Percentiles rank a stretch among this genome's conserved stretches.
phyloP scores from a whole-genome alignment of 1,284 basidiomycete species.

The Trichosporon sp. region DNA sequence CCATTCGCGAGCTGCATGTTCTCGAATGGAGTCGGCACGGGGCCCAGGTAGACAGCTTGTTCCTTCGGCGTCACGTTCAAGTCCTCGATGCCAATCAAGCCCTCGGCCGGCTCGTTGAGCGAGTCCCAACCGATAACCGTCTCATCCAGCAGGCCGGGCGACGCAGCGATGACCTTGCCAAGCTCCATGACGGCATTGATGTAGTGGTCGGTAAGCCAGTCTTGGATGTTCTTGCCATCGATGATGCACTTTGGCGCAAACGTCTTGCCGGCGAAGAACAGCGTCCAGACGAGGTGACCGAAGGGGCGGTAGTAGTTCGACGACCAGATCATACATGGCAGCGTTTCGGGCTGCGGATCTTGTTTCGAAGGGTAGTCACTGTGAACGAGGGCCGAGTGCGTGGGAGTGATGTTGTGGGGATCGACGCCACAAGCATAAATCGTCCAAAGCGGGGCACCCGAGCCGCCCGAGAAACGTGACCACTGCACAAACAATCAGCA shows the following conservation, averaged over 20 bases:
- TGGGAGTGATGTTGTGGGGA: slow-evolving; percentile 74
- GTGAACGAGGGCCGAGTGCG: slow-evolving; percentile 80
- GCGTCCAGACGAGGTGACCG: slow-evolving; percentile 82
- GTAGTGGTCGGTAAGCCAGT: slow-evolving; percentile 83
- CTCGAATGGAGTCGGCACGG: slow-evolving; percentile 78
- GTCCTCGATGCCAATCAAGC: slow-evolving; percentile 70
- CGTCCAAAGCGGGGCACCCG: slow-evolving; percentile 94
- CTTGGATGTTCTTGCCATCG: slow-evolving; percentile 88
- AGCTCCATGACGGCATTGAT: slow-evolving; percentile 69
- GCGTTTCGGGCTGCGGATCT: slow-evolving; percentile 61
- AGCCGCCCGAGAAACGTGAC: slow-evolving; percentile 94
- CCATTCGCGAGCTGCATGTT: slow-evolving; percentile 85
- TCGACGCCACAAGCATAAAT: slow-evolving; percentile 86
- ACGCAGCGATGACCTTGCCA: slow-evolving; percentile 66
- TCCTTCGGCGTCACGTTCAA: slow-evolving; percentile 61
- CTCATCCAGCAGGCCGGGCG: slow-evolving; percentile 66
- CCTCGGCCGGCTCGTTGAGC: slow-evolving; percentile 90
- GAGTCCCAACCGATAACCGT: slow-evolving; percentile 96
- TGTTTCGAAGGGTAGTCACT: slow-evolving; percentile 67
- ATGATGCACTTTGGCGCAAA: slow-evolving; percentile 89
- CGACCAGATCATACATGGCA: slow-evolving; percentile 94
- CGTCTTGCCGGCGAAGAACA: slow-evolving; percentile 87
- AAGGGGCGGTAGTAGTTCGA: slow-evolving; percentile 90
- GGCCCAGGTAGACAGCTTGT: slow-evolving; percentile 77
- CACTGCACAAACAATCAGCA: slow-evolving; percentile 56